Evolutionary conservation across 2,329 filamentous ascomycete species (phyloP).

Genomic region (Diaporthe ilicicola): DNA sequence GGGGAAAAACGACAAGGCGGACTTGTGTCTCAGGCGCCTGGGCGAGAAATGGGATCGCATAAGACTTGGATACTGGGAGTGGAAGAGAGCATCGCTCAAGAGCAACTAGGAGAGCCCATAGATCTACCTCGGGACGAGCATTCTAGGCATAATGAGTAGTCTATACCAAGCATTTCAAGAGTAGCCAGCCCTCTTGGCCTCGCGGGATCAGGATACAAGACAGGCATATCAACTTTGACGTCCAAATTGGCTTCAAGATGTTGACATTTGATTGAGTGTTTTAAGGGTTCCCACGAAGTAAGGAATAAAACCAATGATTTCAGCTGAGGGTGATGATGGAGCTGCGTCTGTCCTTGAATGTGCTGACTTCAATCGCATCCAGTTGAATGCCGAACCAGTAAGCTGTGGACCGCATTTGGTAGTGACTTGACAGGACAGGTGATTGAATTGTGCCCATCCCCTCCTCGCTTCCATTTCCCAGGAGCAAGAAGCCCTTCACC

Average conservation of each 20-base stretch:
- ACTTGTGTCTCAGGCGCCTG: constrained; percentile 75
- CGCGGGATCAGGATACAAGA: not conserved
- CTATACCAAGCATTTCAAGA: not conserved
- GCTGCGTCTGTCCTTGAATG: not conserved
- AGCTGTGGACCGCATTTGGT: not conserved
- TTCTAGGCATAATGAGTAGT: not conserved
- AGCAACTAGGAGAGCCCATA: constrained; percentile 26
- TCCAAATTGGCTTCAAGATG: not conserved
- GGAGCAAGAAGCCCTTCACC: not conserved
- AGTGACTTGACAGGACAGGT: not conserved
- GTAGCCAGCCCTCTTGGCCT: not conserved
- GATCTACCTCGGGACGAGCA: not conserved
- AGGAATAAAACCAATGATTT: not conserved
- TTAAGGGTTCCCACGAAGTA: not conserved
- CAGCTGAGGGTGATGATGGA: not conserved
- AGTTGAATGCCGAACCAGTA: not conserved
- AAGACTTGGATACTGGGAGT: constrained; percentile 92
- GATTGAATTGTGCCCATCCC: not conserved
- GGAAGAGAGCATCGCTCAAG: constrained; percentile 62
- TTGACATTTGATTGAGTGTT: not conserved
- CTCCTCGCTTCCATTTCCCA: not conserved
- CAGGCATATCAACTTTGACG: not conserved
- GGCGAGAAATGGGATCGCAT: constrained; percentile 91
- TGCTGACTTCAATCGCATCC: not conserved
- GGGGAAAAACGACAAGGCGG: constrained; percentile 69